Base-by-base conservation (phyloP, 1,139 yeast genomes). In the Kodamaea alishanica region DNA sequence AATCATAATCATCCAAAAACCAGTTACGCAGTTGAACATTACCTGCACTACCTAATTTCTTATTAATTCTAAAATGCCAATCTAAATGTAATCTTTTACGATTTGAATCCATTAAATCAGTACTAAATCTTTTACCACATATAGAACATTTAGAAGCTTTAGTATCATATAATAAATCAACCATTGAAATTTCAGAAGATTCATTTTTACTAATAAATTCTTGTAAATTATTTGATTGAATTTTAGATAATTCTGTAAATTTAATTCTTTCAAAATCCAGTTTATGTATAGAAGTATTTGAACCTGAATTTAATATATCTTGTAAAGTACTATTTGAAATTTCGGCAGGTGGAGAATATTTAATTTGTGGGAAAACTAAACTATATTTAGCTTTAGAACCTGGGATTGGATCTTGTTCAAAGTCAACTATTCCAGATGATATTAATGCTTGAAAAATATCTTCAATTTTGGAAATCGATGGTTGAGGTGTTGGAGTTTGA, bases 31-130 rank as follows among this genome's bases (percentile, higher is more conserved):
- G 79, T 58, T 87, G 88, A 27, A 80, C 77, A 36, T 64, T 65
- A 9, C 64, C 51, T 6, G 48, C 45, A 33, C 49, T 52, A 24
- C 45, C 47, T 37, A 85, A 67, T 52, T 86, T 83, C 55, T 85
- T 86, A 60, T 88, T 90, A 39, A 88, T 85, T 54, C 97, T 77
- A 67, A 89, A 89, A 67, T 92, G 98, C 97, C 97, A 92, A 62
- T 92, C 98, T 51, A 88, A 67, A 61, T 92, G 98, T 32, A 68
- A 52, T 44, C 84, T 73, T 42, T 75, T 72, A 33, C 58, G 61
- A 20, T 61, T 65, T 11, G 73, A 69, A 2, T 94, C 95, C 38
- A 73, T 76, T 1, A 65, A 67, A 32, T 82, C 77, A 37, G 76
- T 75, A 6, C 79, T 71, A 57, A 90, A 94, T 46, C 99, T 69